phyloP scores from a whole-genome alignment of 2,329 filamentous ascomycete genomes.

The Sphaerulina vaccinii region DNA sequence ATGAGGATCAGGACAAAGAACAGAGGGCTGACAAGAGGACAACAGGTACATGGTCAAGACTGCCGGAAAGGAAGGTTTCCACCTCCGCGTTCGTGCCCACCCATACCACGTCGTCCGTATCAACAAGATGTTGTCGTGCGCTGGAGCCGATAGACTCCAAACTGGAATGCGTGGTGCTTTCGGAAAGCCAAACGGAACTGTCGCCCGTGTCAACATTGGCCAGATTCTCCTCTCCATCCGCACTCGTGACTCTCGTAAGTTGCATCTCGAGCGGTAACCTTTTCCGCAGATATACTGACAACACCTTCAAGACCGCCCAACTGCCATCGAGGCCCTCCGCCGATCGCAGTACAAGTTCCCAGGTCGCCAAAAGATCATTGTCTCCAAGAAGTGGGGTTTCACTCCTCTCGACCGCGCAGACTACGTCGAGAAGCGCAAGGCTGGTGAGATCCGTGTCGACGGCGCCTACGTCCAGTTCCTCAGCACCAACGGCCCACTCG shows the following conservation, averaged over 20 bases:
- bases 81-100: constrained; percentile 78
- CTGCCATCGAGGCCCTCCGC: constrained; percentile 96
- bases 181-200: constrained; percentile 98
- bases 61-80: constrained; percentile 70
- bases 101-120: constrained; percentile 99
- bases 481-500: constrained; percentile 83
- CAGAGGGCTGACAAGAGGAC: neutral
- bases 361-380: constrained; percentile 99
- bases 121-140: constrained; percentile 99
- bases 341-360: constrained; percentile 99
- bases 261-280: neutral
- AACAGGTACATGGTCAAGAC: constrained; percentile 65
- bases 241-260: constrained; percentile 87
- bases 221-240: constrained; percentile 98
- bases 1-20: constrained; percentile 3
- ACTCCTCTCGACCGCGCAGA: constrained; percentile 96
- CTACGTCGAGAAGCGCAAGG: constrained; percentile 92
- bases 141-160: constrained; percentile 99
- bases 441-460: constrained; percentile 90
- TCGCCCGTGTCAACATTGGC: constrained; percentile 99
- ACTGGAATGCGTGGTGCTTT: constrained; percentile 99
- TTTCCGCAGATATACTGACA: constrained; percentile 22
- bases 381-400: constrained; percentile 99
- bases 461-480: constrained; percentile 99
- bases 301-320: constrained; percentile 66